Evolutionary conservation across 1,284 basidiomycete species (phyloP), one percentile per base, ranked within the genome.

Genomic region (Takashimella tepidaria): DNA sequence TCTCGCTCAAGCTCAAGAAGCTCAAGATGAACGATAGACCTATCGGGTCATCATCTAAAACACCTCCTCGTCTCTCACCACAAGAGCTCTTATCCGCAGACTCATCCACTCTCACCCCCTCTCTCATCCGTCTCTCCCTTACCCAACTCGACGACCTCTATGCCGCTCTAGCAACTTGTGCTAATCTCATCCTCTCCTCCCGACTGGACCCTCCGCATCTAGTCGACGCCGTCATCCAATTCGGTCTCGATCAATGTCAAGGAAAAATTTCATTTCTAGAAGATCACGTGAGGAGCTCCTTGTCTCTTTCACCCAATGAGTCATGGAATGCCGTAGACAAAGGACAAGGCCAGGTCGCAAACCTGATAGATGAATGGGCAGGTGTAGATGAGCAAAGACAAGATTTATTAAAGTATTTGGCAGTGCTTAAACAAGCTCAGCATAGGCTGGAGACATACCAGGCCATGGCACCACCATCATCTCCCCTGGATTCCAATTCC

Each of bases 211-310:
- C 58, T 41, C 54, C 47, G 21, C 41, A 27, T 57, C 41, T 64
- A 50, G 16, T 73, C 60, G 49, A 71, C 49, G 21, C 69, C 56
- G 3, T 70, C 25, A 41, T 74, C 58, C 51, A 63, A 41, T 31
- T 64, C 48, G 60, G 66, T 10, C 59, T 64, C 22, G 51, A 53
- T n/a, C 57, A 55, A 4, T 56, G 54, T 4, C 23, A 50, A 12
- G 53, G 46, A 25, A 61, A 55, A 22, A 23, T 41, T 2, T n/a
- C 41, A 12, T 53, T 55, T 41, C 47, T 62, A 21, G 52, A 57
- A 41, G 58, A 51, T 41, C 54, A 59, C 22, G 49, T 59, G 37
- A 54, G 55, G 1, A 21, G 52, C 2, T 45, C 56, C 1, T 48
- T 60, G 19, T 53, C 51, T 16, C 41, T 27, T 10, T 13, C 16